Evolutionary conservation across 805 yeast species (phyloP), one percentile per base, ranked within the genome.

Genomic region (Pichia thaimueangensis): DNA sequence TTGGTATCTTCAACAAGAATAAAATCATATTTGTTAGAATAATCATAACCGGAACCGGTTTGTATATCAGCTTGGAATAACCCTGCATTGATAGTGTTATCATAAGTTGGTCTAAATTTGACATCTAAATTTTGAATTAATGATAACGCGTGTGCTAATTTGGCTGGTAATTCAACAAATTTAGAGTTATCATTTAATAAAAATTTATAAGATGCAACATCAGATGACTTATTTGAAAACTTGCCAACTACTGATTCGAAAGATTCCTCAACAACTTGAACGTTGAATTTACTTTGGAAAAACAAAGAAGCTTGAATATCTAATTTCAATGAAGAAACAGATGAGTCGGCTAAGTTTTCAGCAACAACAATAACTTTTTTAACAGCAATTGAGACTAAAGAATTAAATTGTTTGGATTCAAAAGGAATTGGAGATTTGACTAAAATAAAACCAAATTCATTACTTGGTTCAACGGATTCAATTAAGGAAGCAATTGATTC

Each of bases 371-470:
- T 79, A 42, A 89, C 63, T 45, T 72, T 71, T 50, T 73, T 70
- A 17, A 81, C 65, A 4, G 82, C 59, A 4, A 60, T 47, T 23
- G 95, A 91, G 39, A 89, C 67, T 10, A 71, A 57, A 4, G 67
- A 57, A 39, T 76, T 65, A 58, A 88, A 87, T 51, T 73, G 74
- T 25, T 67, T 69, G 27, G 74, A 69, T 52, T 81, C 77, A 63
- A 88, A 87, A 11, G 96, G 96, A 41, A 81, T 65, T 42, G 94
- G 91, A 34, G 86, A 76, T 63, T 96, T 76, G 42, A 81, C 73
- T 43, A 89, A 62, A 38, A 82, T 75, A 49, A 88, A 95, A 39
- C 77, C 72, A 32, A 35, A 43, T 23, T 32, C 33, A 12, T n/a
- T 22, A 9, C 19, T 16, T 17, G 39, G 21, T 16, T 27, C 43